A percentile compares a stretch with the other conserved stretches of the same genome.
phyloP scores from a whole-genome alignment of 768 basidiomycete species.

The Lentinula boryana region DNA sequence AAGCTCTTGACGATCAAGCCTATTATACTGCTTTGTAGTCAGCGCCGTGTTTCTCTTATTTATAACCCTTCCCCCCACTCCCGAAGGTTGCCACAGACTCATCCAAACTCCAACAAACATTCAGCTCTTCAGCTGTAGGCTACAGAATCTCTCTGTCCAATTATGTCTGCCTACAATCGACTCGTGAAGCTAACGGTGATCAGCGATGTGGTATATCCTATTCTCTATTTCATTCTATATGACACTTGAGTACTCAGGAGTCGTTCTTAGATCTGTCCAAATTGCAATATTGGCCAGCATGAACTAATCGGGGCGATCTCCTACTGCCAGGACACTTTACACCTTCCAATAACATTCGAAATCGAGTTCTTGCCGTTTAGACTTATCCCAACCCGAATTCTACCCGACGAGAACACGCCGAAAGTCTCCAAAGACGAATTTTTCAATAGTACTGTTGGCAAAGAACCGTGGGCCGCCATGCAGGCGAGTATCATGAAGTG shows the following conservation, averaged over 20 bases:
- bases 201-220: constrained; percentile 39
- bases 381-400: constrained; percentile 31
- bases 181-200: constrained; percentile 42
- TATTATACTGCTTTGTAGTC: constrained; percentile 9
- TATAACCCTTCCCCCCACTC: constrained; percentile 7
- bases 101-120: constrained; percentile 1
- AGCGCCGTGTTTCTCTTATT: constrained; percentile 7
- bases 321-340: constrained; percentile 39
- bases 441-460: constrained; percentile 43
- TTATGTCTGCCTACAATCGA: constrained; percentile 21
- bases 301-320: constrained; percentile 46
- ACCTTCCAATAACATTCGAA: constrained; percentile 44
- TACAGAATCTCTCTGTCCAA: neutral
- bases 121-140: neutral
- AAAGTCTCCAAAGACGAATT: constrained; percentile 36
- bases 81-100: constrained; percentile 3
- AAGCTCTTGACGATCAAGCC: constrained; percentile 20
- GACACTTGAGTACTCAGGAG: neutral
- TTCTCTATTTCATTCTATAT: constrained; percentile 6
- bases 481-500: constrained; percentile 41
- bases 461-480: constrained; percentile 37
- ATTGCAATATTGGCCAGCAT: constrained; percentile 48
- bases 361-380: constrained; percentile 49
- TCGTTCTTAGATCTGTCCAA: constrained; percentile 36
- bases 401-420: constrained; percentile 28